Evolutionary conservation across 108 stramenopile species (phyloP).

Genomic region (Epithemia pelagica): DNA sequence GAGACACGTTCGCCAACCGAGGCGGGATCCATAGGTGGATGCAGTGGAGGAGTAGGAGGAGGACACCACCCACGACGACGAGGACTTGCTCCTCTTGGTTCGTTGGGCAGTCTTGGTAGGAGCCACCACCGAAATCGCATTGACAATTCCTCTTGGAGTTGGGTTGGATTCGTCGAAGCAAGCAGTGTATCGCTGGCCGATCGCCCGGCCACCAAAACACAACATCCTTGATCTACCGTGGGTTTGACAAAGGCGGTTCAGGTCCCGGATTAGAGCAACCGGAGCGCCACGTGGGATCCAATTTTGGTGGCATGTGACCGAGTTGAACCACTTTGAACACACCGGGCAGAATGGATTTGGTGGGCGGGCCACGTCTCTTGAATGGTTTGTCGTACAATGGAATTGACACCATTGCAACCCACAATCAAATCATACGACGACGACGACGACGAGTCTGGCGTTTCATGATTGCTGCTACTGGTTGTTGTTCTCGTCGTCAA

Average conservation of each 20-base stretch:
- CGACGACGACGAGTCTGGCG: no score
- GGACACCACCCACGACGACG: no score
- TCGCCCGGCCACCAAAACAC: conserved; percentile 61
- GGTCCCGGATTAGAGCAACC: conserved; percentile 40
- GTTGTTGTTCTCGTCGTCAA: neutral
- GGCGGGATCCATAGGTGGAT: no score
- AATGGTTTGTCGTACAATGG: conserved; percentile 36
- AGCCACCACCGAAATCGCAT: no score
- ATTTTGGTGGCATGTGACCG: conserved; percentile 24
- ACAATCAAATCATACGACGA: conserved; percentile 67
- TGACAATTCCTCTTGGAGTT: conserved; percentile 22
- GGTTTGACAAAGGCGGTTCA: conserved; percentile 68
- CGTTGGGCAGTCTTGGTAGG: no score
- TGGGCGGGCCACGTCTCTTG: conserved; percentile 24
- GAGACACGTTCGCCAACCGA: no score
- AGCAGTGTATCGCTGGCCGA: conserved; percentile 21
- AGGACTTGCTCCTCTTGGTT: no score
- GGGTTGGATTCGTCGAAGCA: conserved; percentile 2
- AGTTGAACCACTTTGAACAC: conserved; percentile 58
- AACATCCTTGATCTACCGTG: conserved; percentile 39
- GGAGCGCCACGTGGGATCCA: conserved; percentile 58
- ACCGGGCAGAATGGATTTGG: conserved; percentile 35
- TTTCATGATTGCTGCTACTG: neutral
- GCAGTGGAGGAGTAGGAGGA: no score
- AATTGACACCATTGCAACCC: conserved; percentile 73